phyloP scores from a whole-genome alignment of 768 basidiomycete genomes.

The Dentipellis fragilis region DNA sequence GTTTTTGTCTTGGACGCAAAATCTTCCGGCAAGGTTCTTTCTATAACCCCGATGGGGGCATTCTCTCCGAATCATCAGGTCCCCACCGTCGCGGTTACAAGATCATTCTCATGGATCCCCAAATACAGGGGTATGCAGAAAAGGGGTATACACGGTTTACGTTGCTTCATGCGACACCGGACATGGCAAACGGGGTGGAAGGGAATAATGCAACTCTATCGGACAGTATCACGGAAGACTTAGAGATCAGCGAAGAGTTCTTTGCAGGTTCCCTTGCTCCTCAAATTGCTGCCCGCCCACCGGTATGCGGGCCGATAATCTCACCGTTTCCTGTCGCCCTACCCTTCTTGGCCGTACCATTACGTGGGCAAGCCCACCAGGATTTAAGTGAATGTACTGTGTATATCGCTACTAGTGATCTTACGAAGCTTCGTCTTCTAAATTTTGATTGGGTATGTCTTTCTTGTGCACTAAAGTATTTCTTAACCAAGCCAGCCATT shows the following conservation, averaged over 20 bases:
- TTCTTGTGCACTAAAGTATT: too few relatives aligned
- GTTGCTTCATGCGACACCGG: neutral
- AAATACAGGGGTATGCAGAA: conserved; percentile 11
- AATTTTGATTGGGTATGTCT: conserved; percentile 69
- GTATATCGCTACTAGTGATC: conserved; percentile 52
- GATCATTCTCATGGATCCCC: conserved; percentile 10
- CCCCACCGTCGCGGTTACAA: conserved; percentile 3
- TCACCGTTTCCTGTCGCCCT: conserved; percentile 6
- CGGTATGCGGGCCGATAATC: too few relatives aligned
- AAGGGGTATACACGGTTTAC: conserved; percentile 10
- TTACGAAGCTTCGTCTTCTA: conserved; percentile 55
- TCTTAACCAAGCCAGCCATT: too few relatives aligned
- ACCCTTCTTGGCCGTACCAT: conserved; percentile 20
- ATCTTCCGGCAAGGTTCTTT: conserved; percentile 45
- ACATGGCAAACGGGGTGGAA: too few relatives aligned
- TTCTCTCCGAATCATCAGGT: neutral
- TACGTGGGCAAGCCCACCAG: conserved; percentile 24
- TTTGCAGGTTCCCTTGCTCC: conserved; percentile 22
- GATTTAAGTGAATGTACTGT: conserved; percentile 43
- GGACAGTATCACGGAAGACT: neutral
- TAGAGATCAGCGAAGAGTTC: conserved; percentile 29
- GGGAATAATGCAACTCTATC: too few relatives aligned
- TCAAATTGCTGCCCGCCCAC: conserved; percentile 6
- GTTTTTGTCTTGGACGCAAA: conserved; percentile 13
- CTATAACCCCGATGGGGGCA: conserved; percentile 19